A percentile compares a stretch with the other conserved stretches of the same genome.
Evolutionary conservation across 192 early-diverging fungal species (phyloP).

Genomic region (Coemansia sp.): DNA sequence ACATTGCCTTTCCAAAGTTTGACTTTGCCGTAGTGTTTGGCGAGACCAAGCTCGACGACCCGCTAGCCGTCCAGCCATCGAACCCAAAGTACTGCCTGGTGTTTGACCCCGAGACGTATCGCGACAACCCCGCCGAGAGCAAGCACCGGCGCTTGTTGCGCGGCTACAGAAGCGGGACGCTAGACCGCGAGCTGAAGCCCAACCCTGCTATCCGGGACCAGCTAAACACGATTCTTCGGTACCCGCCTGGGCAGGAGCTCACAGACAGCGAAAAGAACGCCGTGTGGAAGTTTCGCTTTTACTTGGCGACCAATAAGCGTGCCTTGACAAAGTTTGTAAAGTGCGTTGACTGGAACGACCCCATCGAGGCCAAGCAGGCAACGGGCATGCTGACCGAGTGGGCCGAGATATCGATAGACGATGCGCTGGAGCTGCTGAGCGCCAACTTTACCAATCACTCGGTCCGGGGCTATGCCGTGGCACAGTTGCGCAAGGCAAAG

Average conservation of each 20-base stretch:
- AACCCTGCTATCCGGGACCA: conserved; percentile 95
- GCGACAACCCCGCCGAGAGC: conserved; percentile 94
- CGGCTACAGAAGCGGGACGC: conserved; percentile 82
- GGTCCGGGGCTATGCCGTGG: conserved; percentile 86
- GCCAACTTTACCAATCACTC: conserved; percentile 77
- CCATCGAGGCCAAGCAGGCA: conserved; percentile 88
- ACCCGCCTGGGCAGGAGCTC: conserved; percentile 86
- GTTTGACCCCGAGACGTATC: conserved; percentile 78
- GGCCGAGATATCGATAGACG: conserved; percentile 92
- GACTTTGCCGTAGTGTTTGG: conserved; percentile 95
- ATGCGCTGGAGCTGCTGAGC: conserved; percentile 92
- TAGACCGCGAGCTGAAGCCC: conserved; percentile 96
- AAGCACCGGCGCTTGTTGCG: conserved; percentile 90
- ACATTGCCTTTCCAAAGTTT: conserved; percentile 90
- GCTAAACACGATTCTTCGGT: conserved; percentile 87
- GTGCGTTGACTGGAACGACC: conserved; percentile 93
- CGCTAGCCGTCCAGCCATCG: conserved; percentile 30
- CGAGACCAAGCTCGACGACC: conserved; percentile 60
- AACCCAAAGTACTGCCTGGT: conserved; percentile 57
- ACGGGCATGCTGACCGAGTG: conserved; percentile 82
- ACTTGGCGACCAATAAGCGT: conserved; percentile 88
- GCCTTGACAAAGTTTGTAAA: conserved; percentile 98
- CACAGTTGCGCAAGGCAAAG: conserved; percentile 84
- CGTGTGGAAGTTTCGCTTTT: conserved; percentile 98
- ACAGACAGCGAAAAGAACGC: conserved; percentile 87